Percentiles rank a stretch among this genome's conserved stretches.
phyloP scores from a whole-genome alignment of 352 stramenopile genomes.

The Globisporangium heterothallicum region DNA sequence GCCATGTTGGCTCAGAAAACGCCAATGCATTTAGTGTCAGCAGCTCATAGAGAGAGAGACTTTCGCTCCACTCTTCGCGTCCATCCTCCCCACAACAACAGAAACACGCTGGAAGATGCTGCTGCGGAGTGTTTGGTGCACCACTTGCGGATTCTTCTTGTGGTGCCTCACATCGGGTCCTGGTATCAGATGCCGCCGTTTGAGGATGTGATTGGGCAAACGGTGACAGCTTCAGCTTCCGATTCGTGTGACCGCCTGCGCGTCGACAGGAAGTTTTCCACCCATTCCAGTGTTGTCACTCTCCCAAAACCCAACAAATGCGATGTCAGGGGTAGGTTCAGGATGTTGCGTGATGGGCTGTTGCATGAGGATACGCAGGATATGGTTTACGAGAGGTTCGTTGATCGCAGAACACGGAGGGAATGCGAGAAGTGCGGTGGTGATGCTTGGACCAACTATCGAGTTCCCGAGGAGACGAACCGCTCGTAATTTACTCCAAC shows the following conservation, averaged over 20 bases:
- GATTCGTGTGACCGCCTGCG: conserved; percentile 12
- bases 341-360: not conserved
- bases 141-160: conserved; percentile 4
- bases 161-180: conserved; percentile 4
- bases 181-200: not conserved
- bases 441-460: conserved; percentile 8
- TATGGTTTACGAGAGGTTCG: not conserved
- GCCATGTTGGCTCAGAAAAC: not conserved
- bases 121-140: no score
- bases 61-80: not conserved
- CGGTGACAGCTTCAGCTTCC: conserved; percentile 8
- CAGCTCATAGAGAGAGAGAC: no score
- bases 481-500: not conserved
- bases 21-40: not conserved
- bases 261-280: conserved; percentile 2
- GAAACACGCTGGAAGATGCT: no score
- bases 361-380: not conserved
- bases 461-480: not conserved
- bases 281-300: conserved; percentile 9
- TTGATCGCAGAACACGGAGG: no score
- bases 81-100: not conserved
- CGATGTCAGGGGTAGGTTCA: not conserved
- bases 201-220: conserved; percentile 9
- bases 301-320: conserved; percentile 7
- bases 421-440: not conserved